These are phyloP conservation scores for Arabidopsis arenosa DNA, from an alignment of 345 rosid species.

Conservation along the genomic window DNA sequence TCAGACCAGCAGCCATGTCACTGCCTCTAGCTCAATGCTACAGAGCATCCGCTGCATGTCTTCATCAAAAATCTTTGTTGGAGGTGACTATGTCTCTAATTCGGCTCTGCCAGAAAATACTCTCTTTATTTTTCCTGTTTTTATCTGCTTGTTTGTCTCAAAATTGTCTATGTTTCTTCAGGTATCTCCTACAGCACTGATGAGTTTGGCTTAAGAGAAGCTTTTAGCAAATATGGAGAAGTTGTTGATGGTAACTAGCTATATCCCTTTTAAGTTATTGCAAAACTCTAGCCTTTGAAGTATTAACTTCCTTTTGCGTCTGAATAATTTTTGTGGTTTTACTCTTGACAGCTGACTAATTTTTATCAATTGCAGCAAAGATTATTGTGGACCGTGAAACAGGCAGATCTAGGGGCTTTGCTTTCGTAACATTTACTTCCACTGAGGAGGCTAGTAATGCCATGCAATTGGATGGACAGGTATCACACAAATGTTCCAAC, in stretches of 20 bases:
- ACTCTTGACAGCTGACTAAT: not conserved
- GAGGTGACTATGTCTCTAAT: slow-evolving; percentile 57
- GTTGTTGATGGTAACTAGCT: slow-evolving; percentile 71
- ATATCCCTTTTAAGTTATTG: slow-evolving; percentile 33
- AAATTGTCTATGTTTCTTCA: slow-evolving; percentile 44
- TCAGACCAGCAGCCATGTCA: slow-evolving; percentile 61
- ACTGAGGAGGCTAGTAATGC: slow-evolving; percentile 86
- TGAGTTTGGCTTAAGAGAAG: slow-evolving; percentile 68
- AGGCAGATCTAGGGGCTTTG: slow-evolving; percentile 95
- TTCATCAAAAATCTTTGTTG: slow-evolving; percentile 74
- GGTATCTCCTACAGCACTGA: slow-evolving; percentile 82
- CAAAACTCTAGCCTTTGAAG: slow-evolving; percentile 49
- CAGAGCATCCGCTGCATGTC: slow-evolving; percentile 87
- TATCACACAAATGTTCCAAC: slow-evolving; percentile 28
- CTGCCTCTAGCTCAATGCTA: slow-evolving; percentile 53
- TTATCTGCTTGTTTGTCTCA: slow-evolving; percentile 7
- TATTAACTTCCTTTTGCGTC: not conserved
- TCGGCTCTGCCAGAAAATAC: not conserved
- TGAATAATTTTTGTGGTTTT: not conserved
- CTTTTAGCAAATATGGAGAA: slow-evolving; percentile 84
- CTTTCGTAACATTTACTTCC: slow-evolving; percentile 70
- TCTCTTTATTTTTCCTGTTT: not conserved
- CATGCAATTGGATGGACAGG: slow-evolving; percentile 96
- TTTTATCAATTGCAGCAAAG: slow-evolving; percentile 60
- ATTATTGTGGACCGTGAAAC: slow-evolving; percentile 86